These are phyloP conservation scores for Skeletonema potamos DNA, from an alignment of 108 stramenopile species.

Conservation along the genomic window DNA sequence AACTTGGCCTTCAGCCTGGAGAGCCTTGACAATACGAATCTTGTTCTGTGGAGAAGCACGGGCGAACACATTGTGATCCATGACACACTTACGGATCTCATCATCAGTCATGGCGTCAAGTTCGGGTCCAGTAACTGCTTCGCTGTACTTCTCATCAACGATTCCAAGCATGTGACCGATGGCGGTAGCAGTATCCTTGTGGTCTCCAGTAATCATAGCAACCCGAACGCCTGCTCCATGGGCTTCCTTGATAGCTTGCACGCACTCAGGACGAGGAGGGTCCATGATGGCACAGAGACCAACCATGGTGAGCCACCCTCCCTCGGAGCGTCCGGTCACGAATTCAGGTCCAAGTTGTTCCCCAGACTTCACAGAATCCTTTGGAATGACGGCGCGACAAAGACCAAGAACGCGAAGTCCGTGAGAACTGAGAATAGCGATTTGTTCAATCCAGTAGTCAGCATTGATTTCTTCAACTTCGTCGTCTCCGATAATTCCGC, in stretches of 20 bases:
- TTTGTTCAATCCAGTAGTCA: conserved; percentile 78
- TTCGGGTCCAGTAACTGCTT: conserved; percentile 77
- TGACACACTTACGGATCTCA: conserved; percentile 60
- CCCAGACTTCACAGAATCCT: conserved; percentile 57
- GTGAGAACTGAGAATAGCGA: conserved; percentile 82
- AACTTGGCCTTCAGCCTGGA: conserved; percentile 89
- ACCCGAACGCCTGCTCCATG: conserved; percentile 90
- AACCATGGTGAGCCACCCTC: conserved; percentile 78
- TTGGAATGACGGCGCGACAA: conserved; percentile 64
- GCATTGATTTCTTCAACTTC: conserved; percentile 70
- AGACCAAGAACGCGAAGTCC: conserved; percentile 95
- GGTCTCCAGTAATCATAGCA: conserved; percentile 98
- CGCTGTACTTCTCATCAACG: conserved; percentile 59
- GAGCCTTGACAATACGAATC: conserved; percentile 91
- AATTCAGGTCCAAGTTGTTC: conserved; percentile 75
- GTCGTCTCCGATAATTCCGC: conserved; percentile 52
- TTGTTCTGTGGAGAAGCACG: conserved; percentile 86
- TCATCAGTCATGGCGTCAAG: conserved; percentile 73
- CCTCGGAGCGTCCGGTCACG: conserved; percentile 50
- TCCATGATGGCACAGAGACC: conserved; percentile 94
- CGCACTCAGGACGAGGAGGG: conserved; percentile 90
- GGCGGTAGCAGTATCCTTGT: conserved; percentile 83
- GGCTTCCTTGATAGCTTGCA: conserved; percentile 80
- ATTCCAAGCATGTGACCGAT: conserved; percentile 84
- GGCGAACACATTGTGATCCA: conserved; percentile 84